Base-by-base conservation (phyloP, 495 filamentous ascomycete species). In the Neurospora discreta region DNA sequence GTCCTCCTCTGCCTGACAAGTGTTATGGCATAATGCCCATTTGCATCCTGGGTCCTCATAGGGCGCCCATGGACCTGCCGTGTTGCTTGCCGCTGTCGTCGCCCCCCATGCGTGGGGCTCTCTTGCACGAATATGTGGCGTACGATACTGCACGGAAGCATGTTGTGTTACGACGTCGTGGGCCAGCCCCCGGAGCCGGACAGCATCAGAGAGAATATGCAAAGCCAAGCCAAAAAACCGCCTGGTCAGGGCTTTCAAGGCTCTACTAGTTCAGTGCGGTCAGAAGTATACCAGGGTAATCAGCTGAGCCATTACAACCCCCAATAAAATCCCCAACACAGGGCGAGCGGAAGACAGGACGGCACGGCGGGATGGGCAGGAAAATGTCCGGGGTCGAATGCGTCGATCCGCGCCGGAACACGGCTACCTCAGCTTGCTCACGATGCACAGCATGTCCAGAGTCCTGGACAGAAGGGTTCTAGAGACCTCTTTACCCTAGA, bases 401-500 rank as follows among this genome's bases (percentile, higher is more conserved):
- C 15, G 52, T 65, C 52, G 52, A 65, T 65, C 52, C 52, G 52
- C 52, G 16, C 18, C 52, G 52, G 52, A 33, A 65, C 52, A 65
- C 52, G 52, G 52, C 52, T 65, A 65, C 30, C 33, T 36, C 30
- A 65, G 52, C 52, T 65, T 65, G 5, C 52, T 65, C 52, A 33
- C 7, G 26, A 30, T 65, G 26, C 52, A 33, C 52, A 20, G 20
- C 44, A 52, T 52, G 20, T 52, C n/a, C 44, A 60, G 52, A 65
- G 52, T 65, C 30, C 26, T 65, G 26, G 52, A 65, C 52, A 33
- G 52, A 65, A 65, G 26, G 26, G 15, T 65, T 65, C 52, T 65
- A 65, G 46, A 58, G 46, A 58, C 42, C 68, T 72, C 46, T 33
- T 38, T 3, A 39, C 15, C 78, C 78, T 60, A 52, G 68, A 77